Base-by-base conservation (phyloP, 1,284 basidiomycete genomes). In the Cryptococcus sp. region DNA sequence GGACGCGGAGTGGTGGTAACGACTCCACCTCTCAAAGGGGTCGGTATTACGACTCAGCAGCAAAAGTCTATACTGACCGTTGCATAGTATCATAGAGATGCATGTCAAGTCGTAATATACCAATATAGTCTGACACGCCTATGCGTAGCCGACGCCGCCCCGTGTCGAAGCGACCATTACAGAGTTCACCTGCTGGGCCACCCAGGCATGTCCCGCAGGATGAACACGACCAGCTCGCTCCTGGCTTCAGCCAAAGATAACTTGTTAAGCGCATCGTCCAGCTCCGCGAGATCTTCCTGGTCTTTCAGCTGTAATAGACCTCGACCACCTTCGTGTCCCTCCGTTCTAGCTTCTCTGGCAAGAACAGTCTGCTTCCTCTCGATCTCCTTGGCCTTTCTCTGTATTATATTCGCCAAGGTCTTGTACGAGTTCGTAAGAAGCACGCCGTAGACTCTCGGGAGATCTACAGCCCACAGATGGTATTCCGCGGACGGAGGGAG, bases 391-490 rank as follows among this genome's bases (percentile, higher is more conserved):
- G 84, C 83, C 58, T 86, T 83, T 43, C 93, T 84, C 67, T 84
- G 82, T 15, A 85, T 81, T 57, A 95, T 86, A 72, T 96, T 96
- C 69, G 85, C 91, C 54, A 95, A 71, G 0, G 89, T 91, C 78
- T 94, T 94, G 83, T 93, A 93, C 42, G 93, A 80, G 62, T 85
- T 85, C 30, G 84, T 84, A 13, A 94, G 81, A 19, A 95, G 81
- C 17, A 86, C 83, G 8, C 87, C 85, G 69, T 89, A 91, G 7
- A 89, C 89, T 71, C 92, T 90, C 40, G 83, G 81, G 7, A 90
- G 82, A 76, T 96, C 91, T 54, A 95, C 89, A 71, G 88, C 86
- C 93, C 93, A 96, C 19, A 96, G 84, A 78, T 76, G 73, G 55
- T 67, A 70, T 59, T 76, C 73, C 5, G 66, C 54, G 3, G 63